A percentile compares a stretch with the other conserved stretches of the same genome.
These are phyloP conservation scores for Rubus parviflorus DNA, from an alignment of 306 rosid species.

Conservation along the genomic window DNA sequence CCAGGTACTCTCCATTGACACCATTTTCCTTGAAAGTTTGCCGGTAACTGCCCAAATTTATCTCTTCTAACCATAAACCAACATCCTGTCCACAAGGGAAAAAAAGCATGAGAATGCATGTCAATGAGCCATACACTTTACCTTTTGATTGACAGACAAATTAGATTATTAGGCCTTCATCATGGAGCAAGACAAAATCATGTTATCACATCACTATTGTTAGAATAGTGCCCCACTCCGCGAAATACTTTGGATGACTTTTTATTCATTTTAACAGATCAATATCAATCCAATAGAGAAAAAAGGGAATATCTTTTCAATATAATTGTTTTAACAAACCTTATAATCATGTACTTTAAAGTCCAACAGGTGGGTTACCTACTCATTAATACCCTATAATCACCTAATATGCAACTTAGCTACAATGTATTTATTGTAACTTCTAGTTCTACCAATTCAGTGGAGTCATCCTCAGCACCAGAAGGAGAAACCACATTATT, in stretches of 20 bases:
- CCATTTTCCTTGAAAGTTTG: slow-evolving; percentile 92
- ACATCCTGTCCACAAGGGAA: slow-evolving; percentile 70
- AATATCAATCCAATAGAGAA: not conserved
- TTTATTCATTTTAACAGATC: not conserved
- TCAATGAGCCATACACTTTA: not conserved
- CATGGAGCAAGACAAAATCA: slow-evolving; percentile 1
- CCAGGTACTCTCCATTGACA: slow-evolving; percentile 96
- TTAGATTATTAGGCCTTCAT: not conserved
- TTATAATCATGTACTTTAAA: not conserved
- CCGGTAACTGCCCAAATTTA: slow-evolving; percentile 87
- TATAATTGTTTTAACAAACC: not conserved
- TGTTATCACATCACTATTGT: not conserved
- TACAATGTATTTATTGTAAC: not conserved
- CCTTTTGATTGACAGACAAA: not conserved
- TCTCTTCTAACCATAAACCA: slow-evolving; percentile 97
- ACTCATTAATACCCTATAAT: not conserved
- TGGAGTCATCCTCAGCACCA: not conserved
- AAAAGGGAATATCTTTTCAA: not conserved
- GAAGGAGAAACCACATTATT: slow-evolving; percentile 1
- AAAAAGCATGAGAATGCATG: slow-evolving; percentile 20
- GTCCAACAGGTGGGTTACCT: not conserved
- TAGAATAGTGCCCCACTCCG: not conserved
- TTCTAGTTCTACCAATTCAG: not conserved
- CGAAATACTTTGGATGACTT: not conserved
- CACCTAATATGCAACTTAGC: not conserved